Evolutionary conservation across 1,139 yeast genomes (phyloP).

Genomic region (Pichia sp.): DNA sequence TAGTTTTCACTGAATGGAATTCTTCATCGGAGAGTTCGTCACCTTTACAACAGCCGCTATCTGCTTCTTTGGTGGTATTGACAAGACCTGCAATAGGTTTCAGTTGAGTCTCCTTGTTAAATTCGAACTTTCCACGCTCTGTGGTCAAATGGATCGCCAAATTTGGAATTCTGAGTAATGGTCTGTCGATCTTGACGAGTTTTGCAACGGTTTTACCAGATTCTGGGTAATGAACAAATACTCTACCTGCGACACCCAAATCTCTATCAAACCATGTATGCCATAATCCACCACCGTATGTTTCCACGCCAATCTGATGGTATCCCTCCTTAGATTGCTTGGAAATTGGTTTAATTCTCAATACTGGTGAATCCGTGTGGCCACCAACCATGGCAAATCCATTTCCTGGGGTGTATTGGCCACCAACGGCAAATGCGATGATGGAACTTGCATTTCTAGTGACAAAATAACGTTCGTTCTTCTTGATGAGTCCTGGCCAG

Average conservation of each 20-base stretch:
- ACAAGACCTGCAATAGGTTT: slow-evolving; percentile 78
- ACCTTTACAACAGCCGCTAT: slow-evolving; percentile 34
- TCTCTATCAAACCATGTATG: slow-evolving; percentile 93
- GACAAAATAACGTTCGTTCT: slow-evolving; percentile 65
- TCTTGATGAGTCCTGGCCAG: slow-evolving; percentile 57
- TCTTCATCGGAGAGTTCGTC: slow-evolving; percentile 45
- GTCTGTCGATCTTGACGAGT: slow-evolving; percentile 73
- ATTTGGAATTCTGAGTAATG: slow-evolving; percentile 81
- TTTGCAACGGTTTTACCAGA: slow-evolving; percentile 51
- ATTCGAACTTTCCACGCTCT: slow-evolving; percentile 73
- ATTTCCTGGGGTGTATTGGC: slow-evolving; percentile 66
- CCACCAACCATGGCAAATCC: slow-evolving; percentile 90
- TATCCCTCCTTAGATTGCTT: slow-evolving; percentile 68
- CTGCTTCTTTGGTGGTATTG: neutral
- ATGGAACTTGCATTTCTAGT: slow-evolving; percentile 85
- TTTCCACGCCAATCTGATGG: slow-evolving; percentile 87
- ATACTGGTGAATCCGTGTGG: slow-evolving; percentile 92
- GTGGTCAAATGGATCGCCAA: slow-evolving; percentile 89
- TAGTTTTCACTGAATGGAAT: slow-evolving; percentile 58
- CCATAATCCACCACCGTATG: slow-evolving; percentile 95
- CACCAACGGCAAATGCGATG: slow-evolving; percentile 80
- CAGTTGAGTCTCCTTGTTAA: slow-evolving; percentile 82
- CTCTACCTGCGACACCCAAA: slow-evolving; percentile 86
- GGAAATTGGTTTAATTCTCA: slow-evolving; percentile 87
- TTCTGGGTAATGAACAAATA: slow-evolving; percentile 50